Evolutionary conservation across 805 yeast genomes (phyloP), one percentile per base, ranked within the genome.

Genomic region (Monosporozyma unispora): DNA sequence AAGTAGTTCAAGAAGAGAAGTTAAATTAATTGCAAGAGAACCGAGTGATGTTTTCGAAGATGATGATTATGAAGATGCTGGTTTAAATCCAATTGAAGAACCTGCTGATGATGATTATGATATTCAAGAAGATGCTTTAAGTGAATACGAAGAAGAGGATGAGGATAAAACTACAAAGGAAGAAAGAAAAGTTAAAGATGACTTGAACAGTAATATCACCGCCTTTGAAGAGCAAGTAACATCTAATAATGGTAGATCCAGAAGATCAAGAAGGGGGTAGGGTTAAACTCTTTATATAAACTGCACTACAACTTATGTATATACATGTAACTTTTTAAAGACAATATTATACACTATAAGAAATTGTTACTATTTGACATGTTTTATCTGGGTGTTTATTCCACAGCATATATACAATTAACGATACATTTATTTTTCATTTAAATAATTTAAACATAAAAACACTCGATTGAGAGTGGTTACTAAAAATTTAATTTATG

Each of bases 51-150:
- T 44, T 12, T 51, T 48, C n/a, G 46, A 46, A 11, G 39, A 45
- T 14, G 55, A 51, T 4, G 45, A 22, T 11, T 47, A 50, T 19
- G 54, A 22, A 25, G 44, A 46, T 10, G 40, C 6, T 12, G 44
- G 12, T 19, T 12, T 27, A 7, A 39, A 48, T 14, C 43, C 27
- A 9, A 19, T 5, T 6, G 35, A 23, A 25, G 47, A 37, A 11
- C 23, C 43, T 12, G 46, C 45, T 10, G 47, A 43, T n/a, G 46
- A 43, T 11, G 33, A 48, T 22, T 19, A 37, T 38, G 47, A 43
- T 10, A 28, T 37, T n/a, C 21, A 43, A 5, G 33, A 28, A 19
- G 28, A 23, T 21, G 41, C 29, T 5, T 22, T 33, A 29, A 23
- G 27, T 9, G 48, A 46, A 3, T 29, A 47, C 14, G 37, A 43